Evolutionary conservation across 176 grass and related monocot genomes (phyloP), one percentile per base, ranked within the genome.

Genomic region (Olyra latifolia): DNA sequence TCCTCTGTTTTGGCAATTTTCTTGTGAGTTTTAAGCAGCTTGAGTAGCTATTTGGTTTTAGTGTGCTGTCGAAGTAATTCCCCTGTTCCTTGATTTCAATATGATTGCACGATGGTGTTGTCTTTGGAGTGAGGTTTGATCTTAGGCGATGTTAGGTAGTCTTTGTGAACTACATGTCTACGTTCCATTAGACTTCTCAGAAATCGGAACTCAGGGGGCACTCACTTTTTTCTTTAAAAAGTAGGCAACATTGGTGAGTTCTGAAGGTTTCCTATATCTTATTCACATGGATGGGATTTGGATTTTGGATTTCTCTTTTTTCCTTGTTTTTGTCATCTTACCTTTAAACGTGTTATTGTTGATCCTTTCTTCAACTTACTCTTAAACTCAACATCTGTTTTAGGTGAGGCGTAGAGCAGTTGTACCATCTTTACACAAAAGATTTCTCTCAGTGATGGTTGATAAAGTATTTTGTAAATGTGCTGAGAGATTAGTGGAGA

Each of bases 381-480:
- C 47, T 67, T 63, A 38, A 46, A 39, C n/a, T 62, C 75, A 62
- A 17, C 22, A 72, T 85, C 12, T 78, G 39, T 85, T 83, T 81
- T 54, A 97, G 95, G 82, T 85, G 32, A 91, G 92, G 73, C 88
- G 92, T 62, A 88, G 92, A 82, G 84, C 95, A 66, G 95, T 98
- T 41, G 83, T 89, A 53, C 95, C 95, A 81, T 98, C 95, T 54
- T 88, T 98, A 53, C 95, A 98, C 79, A 98, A 86, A 81, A 89
- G 81, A 85, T 98, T 87, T 85, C 73, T 98, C 13, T 93, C 95
- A 3, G 68, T 95, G 23, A 98, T 98, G 90, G 90, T 98, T 71
- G 95, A 98, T 58, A 95, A 83, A 56, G 92, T 98, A 40, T 98
- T 98, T 52, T 88, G 69, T 77, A 98, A 85, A 91, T 98, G 95